A percentile compares a stretch with the other conserved stretches of the same genome.
Evolutionary conservation across 2,329 filamentous ascomycete genomes (phyloP).

Genomic region (Eutypella sp.): DNA sequence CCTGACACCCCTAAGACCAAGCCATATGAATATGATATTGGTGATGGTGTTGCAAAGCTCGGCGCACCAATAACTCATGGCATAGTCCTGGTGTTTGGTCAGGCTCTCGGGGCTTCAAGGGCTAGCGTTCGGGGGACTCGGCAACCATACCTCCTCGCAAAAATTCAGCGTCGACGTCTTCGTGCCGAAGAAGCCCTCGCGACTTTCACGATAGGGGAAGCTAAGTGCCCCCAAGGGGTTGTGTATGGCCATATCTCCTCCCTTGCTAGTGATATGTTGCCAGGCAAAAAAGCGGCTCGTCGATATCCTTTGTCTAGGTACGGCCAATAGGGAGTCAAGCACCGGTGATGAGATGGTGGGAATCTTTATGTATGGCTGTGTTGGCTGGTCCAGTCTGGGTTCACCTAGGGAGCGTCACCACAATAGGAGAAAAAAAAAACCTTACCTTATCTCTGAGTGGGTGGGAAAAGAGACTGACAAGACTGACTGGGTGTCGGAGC

Average conservation of each 20-base stretch:
- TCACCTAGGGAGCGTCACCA: too few species aligned
- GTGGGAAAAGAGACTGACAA: too few species aligned
- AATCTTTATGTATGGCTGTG: too few species aligned
- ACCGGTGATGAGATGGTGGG: too few species aligned
- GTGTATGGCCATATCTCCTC: constrained; percentile 13
- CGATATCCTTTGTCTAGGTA: too few species aligned
- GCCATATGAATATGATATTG: constrained; percentile 74
- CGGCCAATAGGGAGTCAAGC: too few species aligned
- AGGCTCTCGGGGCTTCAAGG: constrained; percentile 1
- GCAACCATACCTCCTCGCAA: constrained; percentile 64
- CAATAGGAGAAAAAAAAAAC: too few species aligned
- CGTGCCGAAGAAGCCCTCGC: constrained; percentile 59
- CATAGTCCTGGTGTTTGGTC: constrained; percentile 45
- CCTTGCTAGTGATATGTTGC: too few species aligned
- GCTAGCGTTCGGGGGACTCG: neutral
- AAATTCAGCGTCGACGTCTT: constrained; percentile 72
- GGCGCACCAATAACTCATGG: constrained; percentile 68
- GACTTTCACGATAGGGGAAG: constrained; percentile 27
- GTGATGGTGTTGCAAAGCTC: constrained; percentile 78
- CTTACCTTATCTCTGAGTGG: too few species aligned
- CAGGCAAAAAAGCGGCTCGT: too few species aligned
- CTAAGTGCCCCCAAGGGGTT: constrained; percentile 15
- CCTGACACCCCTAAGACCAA: constrained; percentile 69
- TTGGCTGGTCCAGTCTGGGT: too few species aligned
- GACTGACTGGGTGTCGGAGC: too few species aligned